These are phyloP conservation scores for Aspergillus steynii DNA, from an alignment of 495 filamentous ascomycete species.

Conservation along the genomic window DNA sequence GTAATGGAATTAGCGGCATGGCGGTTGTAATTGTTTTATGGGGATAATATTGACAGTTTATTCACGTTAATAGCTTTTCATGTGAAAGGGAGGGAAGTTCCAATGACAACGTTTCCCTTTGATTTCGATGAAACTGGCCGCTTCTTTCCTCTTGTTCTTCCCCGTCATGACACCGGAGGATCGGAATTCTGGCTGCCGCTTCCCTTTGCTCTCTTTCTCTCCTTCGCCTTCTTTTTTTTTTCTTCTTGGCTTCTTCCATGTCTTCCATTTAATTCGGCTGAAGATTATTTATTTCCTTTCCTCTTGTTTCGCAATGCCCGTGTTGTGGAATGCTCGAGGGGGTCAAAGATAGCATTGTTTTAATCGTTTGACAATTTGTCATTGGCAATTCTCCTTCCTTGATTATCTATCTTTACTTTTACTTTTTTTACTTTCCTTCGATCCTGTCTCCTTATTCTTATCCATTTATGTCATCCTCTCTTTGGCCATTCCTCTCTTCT, in stretches of 20 bases:
- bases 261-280: constrained; percentile 24
- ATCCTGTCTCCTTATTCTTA: constrained; percentile 25
- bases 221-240: constrained; percentile 8
- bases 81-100: constrained; percentile 23
- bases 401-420: constrained; percentile 28
- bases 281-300: constrained; percentile 18
- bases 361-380: constrained; percentile 36
- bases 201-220: constrained; percentile 10
- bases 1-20: constrained; percentile 44
- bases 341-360: constrained; percentile 42
- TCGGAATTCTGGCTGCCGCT: constrained; percentile 19
- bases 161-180: constrained; percentile 1
- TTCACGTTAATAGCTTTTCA: constrained; percentile 52
- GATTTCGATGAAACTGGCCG: constrained; percentile 20
- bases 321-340: constrained; percentile 31
- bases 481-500: not conserved
- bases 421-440: constrained; percentile 31
- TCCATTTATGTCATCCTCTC: constrained; percentile 28
- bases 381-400: constrained; percentile 26
- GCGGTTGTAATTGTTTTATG: constrained; percentile 43
- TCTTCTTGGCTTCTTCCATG: constrained; percentile 23
- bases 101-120: constrained; percentile 29
- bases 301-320: constrained; percentile 20
- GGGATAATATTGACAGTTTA: constrained; percentile 48
- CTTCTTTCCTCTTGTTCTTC: constrained; percentile 10